Conservation (phyloP, 106 monocot genomes). For the Phalaenopsis aphrodite region DNA sequence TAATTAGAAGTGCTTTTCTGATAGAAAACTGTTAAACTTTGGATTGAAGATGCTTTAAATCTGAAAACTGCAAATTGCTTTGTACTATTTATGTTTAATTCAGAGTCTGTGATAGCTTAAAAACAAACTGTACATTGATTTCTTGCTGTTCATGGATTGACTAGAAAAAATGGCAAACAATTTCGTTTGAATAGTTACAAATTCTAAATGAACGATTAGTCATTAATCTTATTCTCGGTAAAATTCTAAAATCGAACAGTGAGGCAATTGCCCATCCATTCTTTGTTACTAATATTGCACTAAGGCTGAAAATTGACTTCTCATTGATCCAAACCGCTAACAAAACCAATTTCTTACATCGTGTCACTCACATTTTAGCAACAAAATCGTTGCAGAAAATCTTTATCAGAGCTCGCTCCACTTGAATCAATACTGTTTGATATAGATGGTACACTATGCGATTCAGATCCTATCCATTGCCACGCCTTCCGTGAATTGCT, state of each 20-base stretch:
- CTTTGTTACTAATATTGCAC: not conserved
- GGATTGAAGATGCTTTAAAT: not conserved
- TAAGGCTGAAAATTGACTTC: not conserved
- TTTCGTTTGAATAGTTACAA: too few relatives aligned
- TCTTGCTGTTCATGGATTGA: not conserved
- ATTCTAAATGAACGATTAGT: too few relatives aligned
- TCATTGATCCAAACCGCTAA: not conserved
- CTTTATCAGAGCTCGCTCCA: slow-evolving; percentile 28
- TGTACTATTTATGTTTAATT: not conserved
- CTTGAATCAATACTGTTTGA: slow-evolving; percentile 66
- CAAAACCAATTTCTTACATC: not conserved
- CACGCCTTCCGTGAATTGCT: slow-evolving; percentile 60
- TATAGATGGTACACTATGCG: slow-evolving; percentile 65
- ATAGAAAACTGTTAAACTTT: not conserved
- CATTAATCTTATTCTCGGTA: not conserved
- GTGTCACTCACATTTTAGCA: not conserved
- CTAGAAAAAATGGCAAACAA: not conserved
- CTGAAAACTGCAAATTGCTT: not conserved
- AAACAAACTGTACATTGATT: not conserved
- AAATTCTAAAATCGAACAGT: not conserved
- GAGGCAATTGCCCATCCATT: too few relatives aligned
- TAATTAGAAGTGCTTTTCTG: not conserved
- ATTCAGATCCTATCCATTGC: slow-evolving; percentile 74
- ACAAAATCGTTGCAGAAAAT: slow-evolving; percentile 4
- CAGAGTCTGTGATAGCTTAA: not conserved